Conservation (phyloP, 306 rosid species). For the Castanea mollissima region DNA sequence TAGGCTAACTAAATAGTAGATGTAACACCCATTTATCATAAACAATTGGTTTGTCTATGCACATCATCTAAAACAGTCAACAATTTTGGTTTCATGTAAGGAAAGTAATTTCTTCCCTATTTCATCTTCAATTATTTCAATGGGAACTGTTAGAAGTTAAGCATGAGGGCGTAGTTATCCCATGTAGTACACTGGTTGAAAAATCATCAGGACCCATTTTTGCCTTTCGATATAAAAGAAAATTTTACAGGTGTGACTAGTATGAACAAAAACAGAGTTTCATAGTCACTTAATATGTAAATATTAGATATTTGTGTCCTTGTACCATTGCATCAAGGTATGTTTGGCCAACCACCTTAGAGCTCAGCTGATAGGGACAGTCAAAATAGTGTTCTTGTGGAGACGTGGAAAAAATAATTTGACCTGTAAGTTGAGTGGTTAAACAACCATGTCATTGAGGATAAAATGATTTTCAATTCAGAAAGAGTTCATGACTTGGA, state of each 20-base stretch:
- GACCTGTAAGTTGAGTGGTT: slow-evolving; percentile 42
- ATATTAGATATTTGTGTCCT: background rate
- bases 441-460: slow-evolving; percentile 8
- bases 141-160: background rate
- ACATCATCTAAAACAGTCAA: background rate
- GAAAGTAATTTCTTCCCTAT: too few species aligned
- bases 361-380: slow-evolving; percentile 90
- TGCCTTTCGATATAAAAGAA: background rate
- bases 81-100: background rate
- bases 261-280: background rate
- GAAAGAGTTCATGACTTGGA: slow-evolving; percentile 3
- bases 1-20: background rate
- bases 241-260: background rate
- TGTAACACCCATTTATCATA: background rate
- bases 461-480: background rate
- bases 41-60: background rate
- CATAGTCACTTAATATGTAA: background rate
- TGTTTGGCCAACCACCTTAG: slow-evolving; percentile 75
- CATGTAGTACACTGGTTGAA: background rate
- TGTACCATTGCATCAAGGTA: slow-evolving; percentile 82
- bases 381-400: slow-evolving; percentile 96
- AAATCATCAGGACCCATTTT: background rate
- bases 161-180: background rate
- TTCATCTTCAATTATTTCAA: background rate
- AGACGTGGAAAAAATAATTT: slow-evolving; percentile 58